These are phyloP conservation scores for Syncephalastrum sp. DNA, from an alignment of 371 early-diverging fungal species.

Conservation along the genomic window DNA sequence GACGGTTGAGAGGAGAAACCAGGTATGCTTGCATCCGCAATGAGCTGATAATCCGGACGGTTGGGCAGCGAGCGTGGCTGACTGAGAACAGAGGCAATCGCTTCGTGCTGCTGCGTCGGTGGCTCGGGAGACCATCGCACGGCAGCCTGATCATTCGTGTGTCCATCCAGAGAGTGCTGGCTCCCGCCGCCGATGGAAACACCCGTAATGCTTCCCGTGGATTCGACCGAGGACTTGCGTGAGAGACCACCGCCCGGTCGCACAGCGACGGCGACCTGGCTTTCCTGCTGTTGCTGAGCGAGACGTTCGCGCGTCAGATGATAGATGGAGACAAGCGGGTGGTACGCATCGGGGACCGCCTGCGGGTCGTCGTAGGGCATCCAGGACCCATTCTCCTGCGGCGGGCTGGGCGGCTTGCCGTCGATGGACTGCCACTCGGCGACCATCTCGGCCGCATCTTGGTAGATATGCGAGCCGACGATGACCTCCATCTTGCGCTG, in stretches of 20 bases:
- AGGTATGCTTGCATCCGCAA: slow-evolving; percentile 19
- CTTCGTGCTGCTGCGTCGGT: slow-evolving; percentile 3
- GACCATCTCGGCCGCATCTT: slow-evolving; percentile 25
- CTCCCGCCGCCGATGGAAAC: slow-evolving; percentile 24
- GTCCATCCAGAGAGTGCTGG: slow-evolving; percentile 28
- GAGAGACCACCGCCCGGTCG: slow-evolving; percentile 17
- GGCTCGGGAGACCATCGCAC: slow-evolving; percentile 8
- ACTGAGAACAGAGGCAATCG: slow-evolving; percentile 3
- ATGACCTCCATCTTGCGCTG: slow-evolving; percentile 54
- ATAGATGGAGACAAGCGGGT: slow-evolving; percentile 83
- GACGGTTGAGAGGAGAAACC: slow-evolving; percentile 32
- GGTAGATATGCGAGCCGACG: slow-evolving; percentile 42
- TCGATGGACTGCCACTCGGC: slow-evolving; percentile 13
- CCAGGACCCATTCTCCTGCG: slow-evolving; percentile 2
- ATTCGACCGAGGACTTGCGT: slow-evolving; percentile 38
- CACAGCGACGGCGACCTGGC: slow-evolving; percentile 9
- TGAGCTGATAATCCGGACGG: slow-evolving; percentile 15
- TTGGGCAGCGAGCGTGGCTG: slow-evolving; percentile 13
- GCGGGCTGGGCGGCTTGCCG: slow-evolving; percentile 6
- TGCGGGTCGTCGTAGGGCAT: slow-evolving; percentile 40
- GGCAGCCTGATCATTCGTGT: slow-evolving; percentile 5
- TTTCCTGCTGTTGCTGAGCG: slow-evolving; percentile 45
- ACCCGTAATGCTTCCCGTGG: slow-evolving; percentile 14
- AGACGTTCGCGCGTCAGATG: slow-evolving; percentile 79
- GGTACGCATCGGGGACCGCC: slow-evolving; percentile 49